Conservation (phyloP, 78 protist genomes). For the slime mould (Dictyostelium discoideum) region DNA sequence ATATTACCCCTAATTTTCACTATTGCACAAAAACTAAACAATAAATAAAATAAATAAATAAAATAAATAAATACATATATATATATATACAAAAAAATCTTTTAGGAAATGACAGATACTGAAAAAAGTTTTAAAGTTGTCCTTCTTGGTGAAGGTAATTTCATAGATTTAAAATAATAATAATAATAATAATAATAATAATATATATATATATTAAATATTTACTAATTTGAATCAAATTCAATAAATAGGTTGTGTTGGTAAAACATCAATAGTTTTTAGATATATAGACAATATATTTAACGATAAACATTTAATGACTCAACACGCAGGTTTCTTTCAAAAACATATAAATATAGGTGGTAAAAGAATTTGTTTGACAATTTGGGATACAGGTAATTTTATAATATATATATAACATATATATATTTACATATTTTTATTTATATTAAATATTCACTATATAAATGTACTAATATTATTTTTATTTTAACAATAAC, state of each 20-base stretch:
- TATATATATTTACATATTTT: too few relatives aligned
- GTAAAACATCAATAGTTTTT: conserved; percentile 94
- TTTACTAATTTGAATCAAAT: background rate
- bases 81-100: background rate
- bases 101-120: conserved; percentile 31
- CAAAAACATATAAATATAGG: conserved; percentile 76
- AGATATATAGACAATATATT: conserved; percentile 89
- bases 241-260: conserved; percentile 92
- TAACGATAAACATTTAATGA: conserved; percentile 84
- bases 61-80: background rate
- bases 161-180: background rate
- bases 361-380: conserved; percentile 88
- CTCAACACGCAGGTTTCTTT: conserved; percentile 91
- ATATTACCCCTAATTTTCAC: background rate
- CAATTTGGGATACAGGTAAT: conserved; percentile 93
- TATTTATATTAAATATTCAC: too few relatives aligned
- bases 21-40: background rate
- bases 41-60: background rate
- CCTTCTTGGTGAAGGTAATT: conserved; percentile 94
- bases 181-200: too few relatives aligned
- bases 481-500: background rate
- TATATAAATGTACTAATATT: too few relatives aligned
- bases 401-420: conserved; percentile 15
- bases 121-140: conserved; percentile 90
- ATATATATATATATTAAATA: background rate